A percentile compares a stretch with the other conserved stretches of the same genome.
Conservation (phyloP, 2,329 filamentous ascomycete species). For the Hypomyces perniciosus region DNA sequence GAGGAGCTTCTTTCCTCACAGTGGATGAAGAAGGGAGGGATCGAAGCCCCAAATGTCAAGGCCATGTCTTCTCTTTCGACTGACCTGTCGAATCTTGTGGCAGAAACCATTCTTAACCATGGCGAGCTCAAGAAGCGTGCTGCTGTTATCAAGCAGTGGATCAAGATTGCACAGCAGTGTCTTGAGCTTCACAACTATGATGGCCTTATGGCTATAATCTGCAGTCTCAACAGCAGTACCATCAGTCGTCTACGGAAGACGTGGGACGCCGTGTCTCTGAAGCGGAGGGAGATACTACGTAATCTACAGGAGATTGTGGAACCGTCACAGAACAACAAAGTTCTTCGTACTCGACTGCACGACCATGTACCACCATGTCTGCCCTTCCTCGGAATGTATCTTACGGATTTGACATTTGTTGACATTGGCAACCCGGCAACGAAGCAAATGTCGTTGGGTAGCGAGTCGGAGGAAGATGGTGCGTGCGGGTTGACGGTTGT, state of each 20-base stretch:
- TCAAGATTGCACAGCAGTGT: conserved; percentile 85
- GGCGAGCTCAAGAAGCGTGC: conserved; percentile 93
- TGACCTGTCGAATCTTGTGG: conserved; percentile 85
- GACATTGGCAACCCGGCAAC: conserved; percentile 89
- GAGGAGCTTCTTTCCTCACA: conserved; percentile 88
- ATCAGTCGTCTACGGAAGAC: conserved; percentile 83
- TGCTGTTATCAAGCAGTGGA: conserved; percentile 91
- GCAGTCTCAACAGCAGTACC: conserved; percentile 85
- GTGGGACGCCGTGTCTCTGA: conserved; percentile 82
- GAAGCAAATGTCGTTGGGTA: conserved; percentile 56
- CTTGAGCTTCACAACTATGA: conserved; percentile 93
- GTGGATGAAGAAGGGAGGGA: conserved; percentile 85
- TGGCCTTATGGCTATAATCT: conserved; percentile 93
- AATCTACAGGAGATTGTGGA: conserved; percentile 80
- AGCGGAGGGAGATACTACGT: conserved; percentile 74
- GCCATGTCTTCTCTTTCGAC: conserved; percentile 91
- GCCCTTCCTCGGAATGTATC: conserved; percentile 91
- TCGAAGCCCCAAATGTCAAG: conserved; percentile 79
- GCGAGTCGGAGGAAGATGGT: conserved; percentile 52
- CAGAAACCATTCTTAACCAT: conserved; percentile 82
- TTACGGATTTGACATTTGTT: conserved; percentile 93
- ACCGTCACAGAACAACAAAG: conserved; percentile 83
- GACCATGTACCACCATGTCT: conserved; percentile 87
- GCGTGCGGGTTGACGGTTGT: conserved; percentile 70
- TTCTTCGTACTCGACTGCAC: conserved; percentile 74